These are phyloP conservation scores for Coriolopsis trogii DNA, from an alignment of 1,284 basidiomycete species.

Conservation along the genomic window DNA sequence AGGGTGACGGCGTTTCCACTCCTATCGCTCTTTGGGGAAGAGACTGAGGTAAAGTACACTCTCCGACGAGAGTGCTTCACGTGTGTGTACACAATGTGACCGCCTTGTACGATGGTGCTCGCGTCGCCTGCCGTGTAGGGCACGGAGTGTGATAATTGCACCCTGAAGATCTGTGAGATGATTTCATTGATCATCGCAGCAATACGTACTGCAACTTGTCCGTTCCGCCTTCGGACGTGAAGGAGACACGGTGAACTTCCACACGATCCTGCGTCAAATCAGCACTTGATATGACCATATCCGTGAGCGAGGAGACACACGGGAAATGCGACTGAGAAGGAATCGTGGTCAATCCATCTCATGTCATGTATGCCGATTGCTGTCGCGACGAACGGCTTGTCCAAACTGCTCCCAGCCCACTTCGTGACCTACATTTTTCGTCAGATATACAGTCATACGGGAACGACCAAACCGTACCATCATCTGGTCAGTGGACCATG, in stretches of 20 bases:
- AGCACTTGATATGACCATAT: not conserved
- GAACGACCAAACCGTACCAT: slow-evolving; percentile 37
- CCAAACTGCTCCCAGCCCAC: slow-evolving; percentile 2
- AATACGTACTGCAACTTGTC: slow-evolving; percentile 1
- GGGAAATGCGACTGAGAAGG: slow-evolving; percentile 9
- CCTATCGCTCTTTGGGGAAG: not conserved
- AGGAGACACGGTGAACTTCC: slow-evolving; percentile 41
- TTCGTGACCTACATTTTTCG: slow-evolving; percentile 7
- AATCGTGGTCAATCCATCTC: slow-evolving; percentile 42
- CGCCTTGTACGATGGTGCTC: slow-evolving; percentile 14
- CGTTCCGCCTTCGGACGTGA: slow-evolving; percentile 20
- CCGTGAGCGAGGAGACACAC: not conserved
- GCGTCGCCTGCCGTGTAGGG: slow-evolving; percentile 17
- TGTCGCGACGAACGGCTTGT: slow-evolving; percentile 7
- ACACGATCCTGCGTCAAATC: slow-evolving; percentile 41
- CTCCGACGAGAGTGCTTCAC: slow-evolving; percentile 27
- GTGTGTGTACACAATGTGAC: slow-evolving; percentile 24
- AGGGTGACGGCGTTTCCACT: slow-evolving; percentile 14
- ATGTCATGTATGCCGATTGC: slow-evolving; percentile 36
- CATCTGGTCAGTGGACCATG: slow-evolving; percentile 49
- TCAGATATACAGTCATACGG: not conserved
- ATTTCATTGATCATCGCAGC: no score
- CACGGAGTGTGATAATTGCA: slow-evolving; percentile 14
- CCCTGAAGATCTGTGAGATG: slow-evolving; percentile 9
- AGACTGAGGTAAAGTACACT: slow-evolving; percentile 20